Base-by-base conservation (phyloP, 495 filamentous ascomycete genomes). In the Neurospora sp. region DNA sequence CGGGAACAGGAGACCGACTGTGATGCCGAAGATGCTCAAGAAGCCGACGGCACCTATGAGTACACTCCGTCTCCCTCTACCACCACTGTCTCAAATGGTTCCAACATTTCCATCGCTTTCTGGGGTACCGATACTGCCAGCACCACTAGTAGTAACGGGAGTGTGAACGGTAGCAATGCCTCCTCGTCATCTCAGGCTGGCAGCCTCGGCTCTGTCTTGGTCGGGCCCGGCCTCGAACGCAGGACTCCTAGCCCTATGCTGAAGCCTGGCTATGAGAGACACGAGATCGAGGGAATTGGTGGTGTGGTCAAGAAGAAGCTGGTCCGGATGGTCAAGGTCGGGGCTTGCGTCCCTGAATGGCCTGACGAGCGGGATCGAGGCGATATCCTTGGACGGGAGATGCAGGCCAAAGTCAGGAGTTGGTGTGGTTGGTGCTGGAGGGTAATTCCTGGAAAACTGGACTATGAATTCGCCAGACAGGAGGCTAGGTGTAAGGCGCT, bases 231-330 rank as follows among this genome's bases (percentile, higher is more conserved):
- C 69, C 74, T 54, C 14, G 73, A 77, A 35, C 75, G 80, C 35
- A 73, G 83, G 42, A 83, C 82, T 23, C 83, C 84, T 2, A 84
- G 81, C 35, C 83, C 84, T 27, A 74, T 78, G 72, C 79, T 88
- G 69, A 82, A 85, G 18, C 85, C 88, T 3, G 93, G 94, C 20
- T 97, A 97, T 78, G 88, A 88, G 75, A 84, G 90, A 38, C 93
- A 95, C 78, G 94, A 97, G 81, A 90, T 96, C 75, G 92, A 96
- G 77, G 94, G 94, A 5, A 89, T 97, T 40, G 94, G 94, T 16
- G 94, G 94, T 0, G 85, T 89, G 11, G 88, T 97, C 69, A 97
- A 95, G 85, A 91, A 90, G 73, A 95, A 93, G 82, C 82, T 89
- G 9, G 91, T 93, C 80, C 90, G 90, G 75, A 88, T 91, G 77